phyloP scores from a whole-genome alignment of 2,329 filamentous ascomycete species.

The Aspergillus ochraceoroseus region DNA sequence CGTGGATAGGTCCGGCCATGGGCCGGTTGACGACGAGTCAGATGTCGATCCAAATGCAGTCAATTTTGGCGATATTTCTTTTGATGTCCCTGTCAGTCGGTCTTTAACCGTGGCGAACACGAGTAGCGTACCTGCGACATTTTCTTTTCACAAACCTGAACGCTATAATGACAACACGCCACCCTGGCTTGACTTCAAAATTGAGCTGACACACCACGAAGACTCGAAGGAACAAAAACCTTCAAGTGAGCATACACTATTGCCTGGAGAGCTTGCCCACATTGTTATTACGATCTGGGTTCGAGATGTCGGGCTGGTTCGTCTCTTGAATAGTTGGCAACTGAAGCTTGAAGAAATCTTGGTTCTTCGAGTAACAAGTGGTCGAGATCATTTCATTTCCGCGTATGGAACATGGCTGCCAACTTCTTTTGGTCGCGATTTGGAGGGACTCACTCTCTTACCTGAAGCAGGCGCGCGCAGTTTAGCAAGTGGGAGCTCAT shows the following conservation, averaged over 20 bases:
- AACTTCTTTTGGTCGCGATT: slow-evolving; percentile 74
- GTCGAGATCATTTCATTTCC: slow-evolving; percentile 87
- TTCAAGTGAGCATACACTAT: slow-evolving; percentile 58
- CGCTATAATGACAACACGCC: slow-evolving; percentile 48
- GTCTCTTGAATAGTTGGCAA: slow-evolving; percentile 64
- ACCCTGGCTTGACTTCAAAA: slow-evolving; percentile 66
- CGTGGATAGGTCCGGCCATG: slow-evolving; percentile 55
- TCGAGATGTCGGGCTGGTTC: slow-evolving; percentile 58
- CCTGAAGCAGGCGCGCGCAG: slow-evolving; percentile 74
- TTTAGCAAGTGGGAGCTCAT: slow-evolving; percentile 39
- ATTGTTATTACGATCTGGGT: slow-evolving; percentile 66
- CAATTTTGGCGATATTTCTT: slow-evolving; percentile 72
- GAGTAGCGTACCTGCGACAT: slow-evolving; percentile 70
- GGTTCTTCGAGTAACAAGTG: slow-evolving; percentile 74
- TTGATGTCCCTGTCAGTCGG: slow-evolving; percentile 60
- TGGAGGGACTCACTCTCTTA: slow-evolving; percentile 83
- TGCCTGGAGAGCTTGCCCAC: slow-evolving; percentile 77
- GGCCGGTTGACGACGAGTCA: slow-evolving; percentile 34
- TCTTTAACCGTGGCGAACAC: slow-evolving; percentile 88
- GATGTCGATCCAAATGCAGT: slow-evolving; percentile 53
- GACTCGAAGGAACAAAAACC: slow-evolving; percentile 26
- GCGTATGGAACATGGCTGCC: slow-evolving; percentile 73
- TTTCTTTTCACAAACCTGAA: slow-evolving; percentile 69
- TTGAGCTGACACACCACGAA: slow-evolving; percentile 50
- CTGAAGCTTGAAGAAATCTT: slow-evolving; percentile 74